Percentiles rank a stretch among this genome's conserved stretches.
Evolutionary conservation across 306 rosid genomes (phyloP).

Genomic region (Leucaena leucocephala): DNA sequence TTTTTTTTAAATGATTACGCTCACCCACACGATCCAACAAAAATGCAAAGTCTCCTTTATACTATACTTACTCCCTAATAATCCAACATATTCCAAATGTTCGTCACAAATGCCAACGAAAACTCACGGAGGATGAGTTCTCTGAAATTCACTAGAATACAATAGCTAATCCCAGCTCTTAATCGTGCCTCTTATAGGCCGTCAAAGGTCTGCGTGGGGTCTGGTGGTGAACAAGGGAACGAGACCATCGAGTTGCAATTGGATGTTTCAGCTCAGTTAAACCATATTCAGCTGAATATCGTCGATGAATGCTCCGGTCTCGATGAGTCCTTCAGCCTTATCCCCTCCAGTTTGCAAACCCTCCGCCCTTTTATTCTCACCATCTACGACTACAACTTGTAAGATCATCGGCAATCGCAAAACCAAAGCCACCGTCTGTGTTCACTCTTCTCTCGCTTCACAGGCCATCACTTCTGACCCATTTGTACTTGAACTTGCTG

Average conservation of each 20-base stretch:
- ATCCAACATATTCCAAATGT: too few species aligned
- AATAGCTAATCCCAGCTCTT: too few species aligned
- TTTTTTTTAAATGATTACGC: too few species aligned
- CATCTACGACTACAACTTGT: slow-evolving; percentile 25
- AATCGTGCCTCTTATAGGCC: neutral
- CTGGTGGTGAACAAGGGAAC: neutral
- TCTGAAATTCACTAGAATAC: too few species aligned
- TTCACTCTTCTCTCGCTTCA: slow-evolving; percentile 43
- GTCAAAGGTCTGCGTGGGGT: neutral
- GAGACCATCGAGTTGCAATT: neutral
- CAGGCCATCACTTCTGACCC: slow-evolving; percentile 65
- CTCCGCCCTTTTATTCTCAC: slow-evolving; percentile 33
- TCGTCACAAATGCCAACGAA: too few species aligned
- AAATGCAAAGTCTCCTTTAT: too few species aligned
- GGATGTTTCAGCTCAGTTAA: neutral
- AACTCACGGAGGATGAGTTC: too few species aligned
- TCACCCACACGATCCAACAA: too few species aligned
- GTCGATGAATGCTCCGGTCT: slow-evolving; percentile 48
- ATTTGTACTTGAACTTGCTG: slow-evolving; percentile 85
- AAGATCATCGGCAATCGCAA: slow-evolving; percentile 29
- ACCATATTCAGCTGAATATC: neutral
- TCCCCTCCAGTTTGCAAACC: slow-evolving; percentile 46
- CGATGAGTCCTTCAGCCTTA: slow-evolving; percentile 60
- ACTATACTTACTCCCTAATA: too few species aligned
- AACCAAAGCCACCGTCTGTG: slow-evolving; percentile 40